Evolutionary conservation across 129 eudicot genomes (phyloP).

Genomic region (Escallonia herrerae): DNA sequence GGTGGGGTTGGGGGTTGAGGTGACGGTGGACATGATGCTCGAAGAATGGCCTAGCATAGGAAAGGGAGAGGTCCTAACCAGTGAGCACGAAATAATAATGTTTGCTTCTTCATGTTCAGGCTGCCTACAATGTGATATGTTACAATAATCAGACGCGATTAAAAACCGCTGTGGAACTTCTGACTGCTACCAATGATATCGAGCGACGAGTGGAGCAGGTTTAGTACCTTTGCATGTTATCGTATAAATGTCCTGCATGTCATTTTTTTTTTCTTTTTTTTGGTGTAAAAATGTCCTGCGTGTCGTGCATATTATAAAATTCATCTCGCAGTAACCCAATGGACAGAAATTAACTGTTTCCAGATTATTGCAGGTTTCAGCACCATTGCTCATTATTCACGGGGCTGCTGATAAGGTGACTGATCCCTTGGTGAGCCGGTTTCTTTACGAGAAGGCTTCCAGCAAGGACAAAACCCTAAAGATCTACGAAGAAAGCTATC

Average conservation of each 20-base stretch:
- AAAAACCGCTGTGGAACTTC: slow-evolving; percentile 83
- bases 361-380: slow-evolving; percentile 36
- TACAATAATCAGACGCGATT: slow-evolving; percentile 68
- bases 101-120: slow-evolving; percentile 30
- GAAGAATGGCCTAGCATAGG: too few relatives aligned
- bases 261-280: not conserved
- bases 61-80: too few relatives aligned
- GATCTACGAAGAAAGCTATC: slow-evolving; percentile 74
- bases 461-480: slow-evolving; percentile 76
- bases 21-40: too few relatives aligned
- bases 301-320: not conserved
- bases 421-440: slow-evolving; percentile 66
- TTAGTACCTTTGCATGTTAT: not conserved
- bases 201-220: slow-evolving; percentile 76
- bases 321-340: not conserved
- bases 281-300: not conserved
- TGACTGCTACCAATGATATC: slow-evolving; percentile 61
- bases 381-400: slow-evolving; percentile 76
- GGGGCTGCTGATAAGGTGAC: slow-evolving; percentile 78
- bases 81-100: too few relatives aligned
- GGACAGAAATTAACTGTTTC: not conserved
- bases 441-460: slow-evolving; percentile 59
- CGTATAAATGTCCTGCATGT: not conserved
- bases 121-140: slow-evolving; percentile 74
- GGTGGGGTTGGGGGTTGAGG: too few relatives aligned